Evolutionary conservation across 2,329 filamentous ascomycete genomes (phyloP).

Genomic region (Neoarthrinium moseri): DNA sequence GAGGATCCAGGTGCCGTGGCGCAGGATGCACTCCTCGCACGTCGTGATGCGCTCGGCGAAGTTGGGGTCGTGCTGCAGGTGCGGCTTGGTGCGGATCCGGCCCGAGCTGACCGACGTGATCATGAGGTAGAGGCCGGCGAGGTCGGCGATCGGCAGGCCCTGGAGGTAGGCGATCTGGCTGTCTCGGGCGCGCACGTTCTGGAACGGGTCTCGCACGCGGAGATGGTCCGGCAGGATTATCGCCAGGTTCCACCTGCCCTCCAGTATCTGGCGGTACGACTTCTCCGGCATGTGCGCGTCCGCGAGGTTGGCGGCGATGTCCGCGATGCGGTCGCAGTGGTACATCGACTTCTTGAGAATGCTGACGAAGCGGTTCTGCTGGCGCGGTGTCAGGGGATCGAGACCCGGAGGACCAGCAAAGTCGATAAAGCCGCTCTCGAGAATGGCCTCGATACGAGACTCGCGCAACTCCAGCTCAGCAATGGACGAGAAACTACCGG

Average conservation of each 20-base stretch:
- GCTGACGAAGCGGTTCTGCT: background rate
- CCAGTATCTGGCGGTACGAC: constrained; percentile 8
- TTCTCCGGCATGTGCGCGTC: background rate
- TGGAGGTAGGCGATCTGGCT: constrained; percentile 21
- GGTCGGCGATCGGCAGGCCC: constrained; percentile 16
- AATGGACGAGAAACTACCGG: constrained; percentile 16
- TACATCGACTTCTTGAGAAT: constrained; percentile 18
- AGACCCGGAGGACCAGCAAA: constrained; percentile 12
- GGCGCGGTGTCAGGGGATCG: constrained; percentile 9
- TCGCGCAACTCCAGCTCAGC: constrained; percentile 22
- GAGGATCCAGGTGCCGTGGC: constrained; percentile 28
- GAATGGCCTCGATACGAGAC: constrained; percentile 13
- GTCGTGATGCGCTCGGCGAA: constrained; percentile 16
- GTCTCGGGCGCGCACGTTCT: constrained; percentile 14
- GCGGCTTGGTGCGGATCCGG: background rate
- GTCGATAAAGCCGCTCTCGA: constrained; percentile 12
- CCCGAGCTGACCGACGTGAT: constrained; percentile 12
- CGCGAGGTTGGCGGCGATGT: constrained; percentile 21
- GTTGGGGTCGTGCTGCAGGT: constrained; percentile 7
- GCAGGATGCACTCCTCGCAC: constrained; percentile 24
- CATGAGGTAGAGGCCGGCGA: constrained; percentile 18
- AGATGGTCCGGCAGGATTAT: background rate
- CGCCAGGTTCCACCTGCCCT: background rate
- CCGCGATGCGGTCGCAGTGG: constrained; percentile 25
- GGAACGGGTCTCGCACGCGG: constrained; percentile 14